Evolutionary conservation across 805 yeast genomes (phyloP), one percentile per base, ranked within the genome.

Genomic region (Isabelozyma rhagii): DNA sequence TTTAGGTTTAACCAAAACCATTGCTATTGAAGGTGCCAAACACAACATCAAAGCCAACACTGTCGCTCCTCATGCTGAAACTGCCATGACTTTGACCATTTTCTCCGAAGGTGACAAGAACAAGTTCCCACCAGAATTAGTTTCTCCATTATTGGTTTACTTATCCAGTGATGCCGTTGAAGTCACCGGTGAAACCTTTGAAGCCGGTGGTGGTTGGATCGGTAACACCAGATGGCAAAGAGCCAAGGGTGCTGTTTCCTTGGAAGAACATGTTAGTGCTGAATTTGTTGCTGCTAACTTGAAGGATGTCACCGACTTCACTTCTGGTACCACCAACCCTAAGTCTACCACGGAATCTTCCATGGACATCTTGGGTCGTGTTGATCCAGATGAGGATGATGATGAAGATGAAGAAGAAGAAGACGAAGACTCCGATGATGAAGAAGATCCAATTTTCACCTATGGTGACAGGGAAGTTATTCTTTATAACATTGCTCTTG

Each of bases 11-110:
- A 80, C 97, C 40, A 84, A 81, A 69, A 86, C 97, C 41, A 69
- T 90, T 55, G 97, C 98, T 28, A 78, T 89, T 56, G 99, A 93
- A 74, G 99, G 99, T 62, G 83, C 83, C 52, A 89, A 82, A 68
- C 66, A 75, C 61, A 83, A 85, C 63, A 90, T 93, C 58, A 76
- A 78, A 61, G 92, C 84, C 50, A 89, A 92, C 64, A 81, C 83
- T 38, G 84, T 91, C 66, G 98, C 99, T 27, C 99, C 99, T 47
- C 97, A 93, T 67, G 98, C 98, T 28, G 97, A 93, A 63, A 93
- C 99, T 42, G 92, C 96, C 50, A 93, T 93, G 99, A 93, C 99
- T 28, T 81, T 82, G 62, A 87, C 96, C 5, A 84, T 93, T 44
- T 88, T 93, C 72, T 80, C 83, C 44, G 85, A 84, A 44, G 83